A percentile compares a stretch with the other conserved stretches of the same genome.
Conservation (phyloP, 768 basidiomycete genomes). For the Mrakia frigida region DNA sequence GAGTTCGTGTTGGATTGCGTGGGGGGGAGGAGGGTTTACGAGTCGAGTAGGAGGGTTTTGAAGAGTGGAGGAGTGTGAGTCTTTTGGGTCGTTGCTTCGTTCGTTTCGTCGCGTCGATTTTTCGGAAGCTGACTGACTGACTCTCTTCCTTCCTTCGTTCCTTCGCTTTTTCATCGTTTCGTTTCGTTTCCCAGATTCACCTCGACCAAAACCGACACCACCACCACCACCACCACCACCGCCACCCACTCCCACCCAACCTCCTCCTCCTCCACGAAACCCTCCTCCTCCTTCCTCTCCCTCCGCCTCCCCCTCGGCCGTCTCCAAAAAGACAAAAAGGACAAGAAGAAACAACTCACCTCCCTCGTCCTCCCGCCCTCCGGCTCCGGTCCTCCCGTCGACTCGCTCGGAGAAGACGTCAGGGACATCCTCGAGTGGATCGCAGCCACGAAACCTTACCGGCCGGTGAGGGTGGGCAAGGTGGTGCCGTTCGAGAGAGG, state of each 20-base stretch:
- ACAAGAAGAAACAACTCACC: slow-evolving; percentile 35
- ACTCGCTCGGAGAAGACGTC: slow-evolving; percentile 34
- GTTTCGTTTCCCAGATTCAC: slow-evolving; percentile 26
- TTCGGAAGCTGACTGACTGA: not conserved
- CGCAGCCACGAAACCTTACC: slow-evolving; percentile 27
- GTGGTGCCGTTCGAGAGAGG: slow-evolving; percentile 33
- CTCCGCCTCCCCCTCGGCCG: too few species aligned
- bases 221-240: slow-evolving; percentile 13
- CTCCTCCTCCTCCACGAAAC: not conserved
- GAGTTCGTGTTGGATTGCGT: slow-evolving; percentile 40
- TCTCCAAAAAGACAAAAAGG: slow-evolving; percentile 38
- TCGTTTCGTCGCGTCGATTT: not conserved
- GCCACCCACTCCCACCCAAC: not conserved
- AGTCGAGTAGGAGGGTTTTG: slow-evolving; percentile 38
- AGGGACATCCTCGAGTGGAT: slow-evolving; percentile 38
- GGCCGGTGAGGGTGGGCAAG: slow-evolving; percentile 28
- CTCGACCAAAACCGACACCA: slow-evolving; percentile 27
- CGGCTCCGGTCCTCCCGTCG: slow-evolving; percentile 31
- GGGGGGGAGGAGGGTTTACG: slow-evolving; percentile 38
- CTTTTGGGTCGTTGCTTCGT: not conserved
- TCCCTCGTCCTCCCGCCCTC: slow-evolving; percentile 33
- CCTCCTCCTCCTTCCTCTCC: slow-evolving; percentile 33
- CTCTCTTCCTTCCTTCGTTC: not conserved
- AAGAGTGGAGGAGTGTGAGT: slow-evolving; percentile 35
- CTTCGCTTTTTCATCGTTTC: not conserved